Evolutionary conservation across 179 eudicot genomes (phyloP).

Genomic region (Gypsophila paniculata): DNA sequence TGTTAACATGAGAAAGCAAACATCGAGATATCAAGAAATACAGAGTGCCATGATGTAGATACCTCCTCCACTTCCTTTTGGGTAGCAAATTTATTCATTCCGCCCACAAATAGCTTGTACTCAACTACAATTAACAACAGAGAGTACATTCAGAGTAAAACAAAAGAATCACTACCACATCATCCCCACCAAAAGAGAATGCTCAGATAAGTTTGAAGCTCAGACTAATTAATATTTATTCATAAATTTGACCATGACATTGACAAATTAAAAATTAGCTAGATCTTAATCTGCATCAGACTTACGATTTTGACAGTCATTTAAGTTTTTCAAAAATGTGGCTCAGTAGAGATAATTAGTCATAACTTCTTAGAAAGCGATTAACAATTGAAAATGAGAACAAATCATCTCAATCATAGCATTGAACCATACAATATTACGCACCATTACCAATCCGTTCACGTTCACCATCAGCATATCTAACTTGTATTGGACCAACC

Average conservation of each 20-base stretch:
- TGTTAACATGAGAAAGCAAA: not conserved
- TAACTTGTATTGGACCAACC: conserved; percentile 86
- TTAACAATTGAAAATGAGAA: not conserved
- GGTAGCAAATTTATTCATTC: conserved; percentile 76
- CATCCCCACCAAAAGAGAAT: not conserved
- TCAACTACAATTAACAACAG: conserved; percentile 71
- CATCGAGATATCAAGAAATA: not conserved
- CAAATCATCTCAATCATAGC: not conserved
- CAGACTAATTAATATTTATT: no score
- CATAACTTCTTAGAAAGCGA: conserved; percentile 1
- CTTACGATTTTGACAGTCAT: not conserved
- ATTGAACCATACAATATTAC: conserved; percentile 20
- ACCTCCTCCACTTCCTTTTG: conserved; percentile 97
- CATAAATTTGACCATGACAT: not conserved
- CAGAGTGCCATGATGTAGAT: conserved; percentile 19
- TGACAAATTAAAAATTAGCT: not conserved
- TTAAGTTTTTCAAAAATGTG: not conserved
- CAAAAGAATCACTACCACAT: not conserved
- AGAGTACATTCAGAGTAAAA: conserved; percentile 18
- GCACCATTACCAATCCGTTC: conserved; percentile 77
- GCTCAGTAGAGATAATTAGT: not conserved
- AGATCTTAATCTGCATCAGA: not conserved
- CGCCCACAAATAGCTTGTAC: conserved; percentile 87
- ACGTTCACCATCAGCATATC: conserved; percentile 99
- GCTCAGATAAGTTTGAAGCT: not conserved